These are phyloP conservation scores for Teunomyces lycoperdinae DNA, from an alignment of 805 yeast species.

Conservation along the genomic window DNA sequence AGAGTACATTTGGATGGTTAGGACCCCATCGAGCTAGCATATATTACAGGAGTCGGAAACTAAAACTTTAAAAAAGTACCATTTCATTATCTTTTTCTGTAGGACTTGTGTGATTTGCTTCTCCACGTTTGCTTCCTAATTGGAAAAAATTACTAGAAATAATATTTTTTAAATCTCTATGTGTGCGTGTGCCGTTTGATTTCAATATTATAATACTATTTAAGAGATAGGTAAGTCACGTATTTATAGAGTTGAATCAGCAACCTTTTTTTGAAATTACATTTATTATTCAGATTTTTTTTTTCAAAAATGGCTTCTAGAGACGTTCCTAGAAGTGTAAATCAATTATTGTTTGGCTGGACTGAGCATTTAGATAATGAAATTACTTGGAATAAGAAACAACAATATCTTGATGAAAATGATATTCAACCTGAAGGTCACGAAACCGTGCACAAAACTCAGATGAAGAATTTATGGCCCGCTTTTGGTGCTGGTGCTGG, in stretches of 20 bases:
- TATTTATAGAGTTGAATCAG: neutral
- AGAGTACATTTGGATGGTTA: no score
- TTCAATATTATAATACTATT: neutral
- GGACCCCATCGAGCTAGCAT: no score
- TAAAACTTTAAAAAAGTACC: neutral
- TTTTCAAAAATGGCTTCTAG: conserved; percentile 27
- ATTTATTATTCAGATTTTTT: neutral
- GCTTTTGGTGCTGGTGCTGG: conserved; percentile 75
- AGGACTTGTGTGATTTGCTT: neutral
- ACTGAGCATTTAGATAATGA: conserved; percentile 40
- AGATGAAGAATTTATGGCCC: conserved; percentile 28
- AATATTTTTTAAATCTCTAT: neutral
- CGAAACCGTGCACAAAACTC: conserved; percentile 9
- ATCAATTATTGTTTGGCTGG: conserved; percentile 42
- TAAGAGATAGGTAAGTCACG: conserved; percentile 1
- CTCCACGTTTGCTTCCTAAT: conserved; percentile 1
- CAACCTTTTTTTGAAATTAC: neutral
- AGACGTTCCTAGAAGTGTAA: conserved; percentile 47
- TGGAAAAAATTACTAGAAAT: neutral
- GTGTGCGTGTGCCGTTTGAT: neutral
- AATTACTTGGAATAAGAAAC: conserved; percentile 35
- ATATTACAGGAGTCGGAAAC: neutral
- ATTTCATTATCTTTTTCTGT: neutral
- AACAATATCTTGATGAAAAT: conserved; percentile 16
- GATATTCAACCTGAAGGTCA: conserved; percentile 8